Evolutionary conservation across 2,329 filamentous ascomycete species (phyloP).

Genomic region (Huntiella moniliformis): DNA sequence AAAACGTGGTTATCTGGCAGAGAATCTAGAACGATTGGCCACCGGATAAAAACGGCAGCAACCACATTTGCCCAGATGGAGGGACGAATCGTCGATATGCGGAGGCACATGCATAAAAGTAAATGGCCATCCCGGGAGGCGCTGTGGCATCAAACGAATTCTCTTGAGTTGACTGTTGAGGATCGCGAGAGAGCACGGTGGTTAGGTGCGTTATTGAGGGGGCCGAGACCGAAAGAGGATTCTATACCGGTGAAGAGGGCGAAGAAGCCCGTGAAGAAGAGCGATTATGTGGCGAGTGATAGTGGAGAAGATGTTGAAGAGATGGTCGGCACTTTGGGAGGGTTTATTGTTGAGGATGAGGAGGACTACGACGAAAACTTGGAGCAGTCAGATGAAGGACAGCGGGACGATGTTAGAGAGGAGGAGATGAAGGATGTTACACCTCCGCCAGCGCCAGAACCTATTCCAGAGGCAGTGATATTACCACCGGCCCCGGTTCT

Average conservation of each 20-base stretch:
- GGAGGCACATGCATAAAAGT: constrained; percentile 30
- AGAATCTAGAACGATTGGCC: too few species aligned
- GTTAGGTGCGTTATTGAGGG: constrained; percentile 28
- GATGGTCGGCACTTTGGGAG: constrained; percentile 24
- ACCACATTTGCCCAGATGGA: too few species aligned
- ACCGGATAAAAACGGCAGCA: too few species aligned
- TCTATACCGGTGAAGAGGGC: background rate
- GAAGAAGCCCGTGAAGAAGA: constrained; percentile 10
- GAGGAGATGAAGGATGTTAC: too few species aligned
- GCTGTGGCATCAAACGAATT: constrained; percentile 35
- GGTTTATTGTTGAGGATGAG: constrained; percentile 30
- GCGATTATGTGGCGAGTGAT: constrained; percentile 14
- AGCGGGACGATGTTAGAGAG: too few species aligned
- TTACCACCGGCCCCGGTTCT: too few species aligned
- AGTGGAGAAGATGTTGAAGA: constrained; percentile 14
- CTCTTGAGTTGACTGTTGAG: constrained; percentile 45
- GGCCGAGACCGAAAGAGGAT: constrained; percentile 14
- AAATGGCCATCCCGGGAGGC: constrained; percentile 34
- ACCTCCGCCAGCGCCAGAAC: too few species aligned
- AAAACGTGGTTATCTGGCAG: constrained; percentile 8
- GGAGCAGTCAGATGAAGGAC: too few species aligned
- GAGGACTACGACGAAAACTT: too few species aligned
- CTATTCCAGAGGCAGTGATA: too few species aligned
- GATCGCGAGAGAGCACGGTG: constrained; percentile 36
- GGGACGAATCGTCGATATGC: constrained; percentile 17